Evolutionary conservation across 768 basidiomycete species (phyloP).

Genomic region (Tremella mesenterica): DNA sequence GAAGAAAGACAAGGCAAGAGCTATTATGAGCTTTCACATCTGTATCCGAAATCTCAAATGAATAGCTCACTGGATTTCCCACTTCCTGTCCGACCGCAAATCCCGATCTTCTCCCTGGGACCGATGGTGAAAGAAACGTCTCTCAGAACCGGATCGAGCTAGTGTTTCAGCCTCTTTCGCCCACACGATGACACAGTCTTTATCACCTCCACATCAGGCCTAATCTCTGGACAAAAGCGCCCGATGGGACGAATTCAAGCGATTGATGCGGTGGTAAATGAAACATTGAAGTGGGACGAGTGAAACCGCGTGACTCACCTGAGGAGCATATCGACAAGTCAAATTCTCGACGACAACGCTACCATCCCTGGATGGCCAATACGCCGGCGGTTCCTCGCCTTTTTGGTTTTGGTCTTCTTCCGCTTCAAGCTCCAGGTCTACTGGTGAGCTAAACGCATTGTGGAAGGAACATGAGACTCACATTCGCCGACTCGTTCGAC

Average conservation of each 20-base stretch:
- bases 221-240: too few species aligned
- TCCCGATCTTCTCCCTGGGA: conserved; percentile 46
- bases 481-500: conserved; percentile 49
- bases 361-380: conserved; percentile 44
- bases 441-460: conserved; percentile 2
- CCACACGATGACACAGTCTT: too few species aligned
- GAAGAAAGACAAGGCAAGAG: conserved; percentile 47
- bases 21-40: conserved; percentile 9
- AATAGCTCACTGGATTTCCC: conserved; percentile 25
- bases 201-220: too few species aligned
- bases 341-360: conserved; percentile 44
- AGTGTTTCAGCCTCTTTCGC: too few species aligned
- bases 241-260: too few species aligned
- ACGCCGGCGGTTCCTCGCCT: conserved; percentile 46
- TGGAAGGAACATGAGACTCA: conserved; percentile 10
- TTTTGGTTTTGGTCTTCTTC: conserved; percentile 34
- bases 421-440: conserved; percentile 41
- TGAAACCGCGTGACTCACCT: conserved; percentile 21
- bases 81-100: conserved; percentile 42
- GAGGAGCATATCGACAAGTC: conserved; percentile 41
- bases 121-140: conserved; percentile 45
- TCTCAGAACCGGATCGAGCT: conserved; percentile 45
- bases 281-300: too few species aligned
- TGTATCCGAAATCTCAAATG: not conserved
- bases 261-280: too few species aligned